These are phyloP conservation scores for Dactylellina cionopaga DNA, from an alignment of 2,329 filamentous ascomycete species.

Conservation along the genomic window DNA sequence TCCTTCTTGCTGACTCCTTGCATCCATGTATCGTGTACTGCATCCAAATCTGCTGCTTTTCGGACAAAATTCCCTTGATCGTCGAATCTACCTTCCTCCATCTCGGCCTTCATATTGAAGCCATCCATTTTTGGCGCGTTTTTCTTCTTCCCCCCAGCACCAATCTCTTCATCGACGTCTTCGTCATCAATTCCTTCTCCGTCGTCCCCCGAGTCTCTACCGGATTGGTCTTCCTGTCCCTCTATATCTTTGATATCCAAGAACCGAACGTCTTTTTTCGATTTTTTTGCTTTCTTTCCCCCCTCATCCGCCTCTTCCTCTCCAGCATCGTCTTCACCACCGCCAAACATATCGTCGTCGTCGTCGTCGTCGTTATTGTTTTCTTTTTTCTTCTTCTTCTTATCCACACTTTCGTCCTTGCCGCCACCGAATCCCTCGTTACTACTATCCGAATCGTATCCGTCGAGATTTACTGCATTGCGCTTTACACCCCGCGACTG, in stretches of 20 bases:
- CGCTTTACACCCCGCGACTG: constrained; percentile 80
- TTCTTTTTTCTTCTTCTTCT: constrained; percentile 59
- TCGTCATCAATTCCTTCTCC: constrained; percentile 72
- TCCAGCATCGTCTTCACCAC: constrained; percentile 66
- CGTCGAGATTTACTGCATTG: constrained; percentile 93
- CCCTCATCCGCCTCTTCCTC: constrained; percentile 65
- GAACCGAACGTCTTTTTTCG: constrained; percentile 70
- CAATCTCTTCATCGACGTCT: constrained; percentile 86
- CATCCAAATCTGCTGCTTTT: constrained; percentile 87
- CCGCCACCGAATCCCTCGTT: constrained; percentile 84
- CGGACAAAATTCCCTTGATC: constrained; percentile 89
- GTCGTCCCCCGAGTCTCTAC: constrained; percentile 66
- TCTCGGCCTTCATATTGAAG: constrained; percentile 90
- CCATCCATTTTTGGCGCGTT: constrained; percentile 94
- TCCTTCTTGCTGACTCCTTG: constrained; percentile 93
- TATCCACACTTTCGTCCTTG: constrained; percentile 65
- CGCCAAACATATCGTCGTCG: constrained; percentile 60
- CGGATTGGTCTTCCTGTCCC: constrained; percentile 73
- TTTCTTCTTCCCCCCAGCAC: constrained; percentile 87
- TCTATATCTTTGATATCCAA: constrained; percentile 74
- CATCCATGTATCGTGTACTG: constrained; percentile 90
- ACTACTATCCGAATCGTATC: constrained; percentile 92
- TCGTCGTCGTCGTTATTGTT: constrained; percentile 71
- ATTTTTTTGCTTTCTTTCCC: constrained; percentile 1
- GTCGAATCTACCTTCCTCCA: constrained; percentile 93